Conservation (phyloP, 2,329 filamentous ascomycete species). For the Colletotrichum somersetense region DNA sequence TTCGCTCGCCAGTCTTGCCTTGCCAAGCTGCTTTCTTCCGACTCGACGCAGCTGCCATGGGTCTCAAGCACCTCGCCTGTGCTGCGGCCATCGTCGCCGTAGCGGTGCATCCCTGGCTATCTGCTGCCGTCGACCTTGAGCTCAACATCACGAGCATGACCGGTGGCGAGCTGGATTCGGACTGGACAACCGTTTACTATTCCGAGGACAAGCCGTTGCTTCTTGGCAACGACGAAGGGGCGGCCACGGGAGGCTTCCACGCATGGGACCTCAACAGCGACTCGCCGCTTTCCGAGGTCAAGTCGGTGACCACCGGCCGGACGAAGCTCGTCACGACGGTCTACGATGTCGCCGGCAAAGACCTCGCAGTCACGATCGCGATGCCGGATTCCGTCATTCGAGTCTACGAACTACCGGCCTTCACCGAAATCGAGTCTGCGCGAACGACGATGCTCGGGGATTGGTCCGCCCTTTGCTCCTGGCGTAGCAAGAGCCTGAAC, state of each 20-base stretch:
- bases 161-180: slow-evolving; percentile 53
- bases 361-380: slow-evolving; percentile 57
- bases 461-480: slow-evolving; percentile 61
- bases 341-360: slow-evolving; percentile 52
- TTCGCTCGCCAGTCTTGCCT: slow-evolving; percentile 15
- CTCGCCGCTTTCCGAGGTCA: slow-evolving; percentile 49
- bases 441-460: slow-evolving; percentile 56
- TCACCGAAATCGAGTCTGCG: slow-evolving; percentile 50
- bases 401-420: slow-evolving; percentile 52
- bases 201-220: slow-evolving; percentile 51
- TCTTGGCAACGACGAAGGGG: slow-evolving; percentile 60
- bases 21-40: slow-evolving; percentile 28
- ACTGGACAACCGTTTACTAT: slow-evolving; percentile 58
- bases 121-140: slow-evolving; percentile 26
- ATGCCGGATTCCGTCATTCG: slow-evolving; percentile 58
- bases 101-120: slow-evolving; percentile 28
- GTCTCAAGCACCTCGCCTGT: slow-evolving; percentile 29
- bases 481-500: slow-evolving; percentile 56
- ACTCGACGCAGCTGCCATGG: slow-evolving; percentile 31
- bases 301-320: slow-evolving; percentile 54
- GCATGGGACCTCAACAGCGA: slow-evolving; percentile 51
- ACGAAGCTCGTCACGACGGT: slow-evolving; percentile 59
- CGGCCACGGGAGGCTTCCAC: slow-evolving; percentile 58
- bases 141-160: slow-evolving; percentile 53
- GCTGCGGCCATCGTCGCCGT: slow-evolving; percentile 29